Evolutionary conservation across 2,329 filamentous ascomycete species (phyloP), one percentile per base, ranked within the genome.

Genomic region (Microdochium nivale): DNA sequence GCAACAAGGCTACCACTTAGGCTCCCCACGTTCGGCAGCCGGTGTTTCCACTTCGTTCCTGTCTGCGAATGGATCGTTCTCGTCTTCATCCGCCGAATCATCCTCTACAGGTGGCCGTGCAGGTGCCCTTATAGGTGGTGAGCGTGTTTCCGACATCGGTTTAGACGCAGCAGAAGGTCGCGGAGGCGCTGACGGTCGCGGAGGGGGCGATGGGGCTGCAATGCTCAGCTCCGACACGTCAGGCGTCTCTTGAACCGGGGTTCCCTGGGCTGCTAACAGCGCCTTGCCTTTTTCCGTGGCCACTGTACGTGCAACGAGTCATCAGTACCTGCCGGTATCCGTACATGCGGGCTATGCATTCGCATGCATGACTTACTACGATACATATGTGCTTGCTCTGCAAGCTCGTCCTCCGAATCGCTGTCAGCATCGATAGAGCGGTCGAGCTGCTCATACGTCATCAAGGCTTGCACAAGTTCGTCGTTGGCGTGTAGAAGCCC

Each of bases 381-480:
- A 59, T 84, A 86, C 23, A 81, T 70, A 60, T 83, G 80, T 33
- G 83, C 81, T 65, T 86, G 82, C 61, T 86, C 81, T 46, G 84
- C 81, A 40, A 81, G 65, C 59, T 81, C 86, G 55, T 86, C 83
- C 52, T 87, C 83, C 1, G 82, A 86, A 65, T 87, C 83, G 58
- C 82, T 86, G 63, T 87, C 84, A 5, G 83, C 83, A 57, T 90
- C 87, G 56, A 92, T 87, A 48, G 88, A 90, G 54, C 86, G 84
- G 65, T 99, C 92, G 56, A 97, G 81, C 60, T 96, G 88, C 69
- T 97, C 92, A 63, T 90, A 99, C 0, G 90, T 88, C 81, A 95
- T 96, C 52, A 99, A 77, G 1, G 91, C 90, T 55, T 86, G 86
- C 40, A 97, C 88, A n/a, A 99, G 84, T 68, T 95, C 88, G 61